Evolutionary conservation across 108 stramenopile genomes (phyloP), one percentile per base, ranked within the genome.

Genomic region (Cyclotella choctawhatcheeana): DNA sequence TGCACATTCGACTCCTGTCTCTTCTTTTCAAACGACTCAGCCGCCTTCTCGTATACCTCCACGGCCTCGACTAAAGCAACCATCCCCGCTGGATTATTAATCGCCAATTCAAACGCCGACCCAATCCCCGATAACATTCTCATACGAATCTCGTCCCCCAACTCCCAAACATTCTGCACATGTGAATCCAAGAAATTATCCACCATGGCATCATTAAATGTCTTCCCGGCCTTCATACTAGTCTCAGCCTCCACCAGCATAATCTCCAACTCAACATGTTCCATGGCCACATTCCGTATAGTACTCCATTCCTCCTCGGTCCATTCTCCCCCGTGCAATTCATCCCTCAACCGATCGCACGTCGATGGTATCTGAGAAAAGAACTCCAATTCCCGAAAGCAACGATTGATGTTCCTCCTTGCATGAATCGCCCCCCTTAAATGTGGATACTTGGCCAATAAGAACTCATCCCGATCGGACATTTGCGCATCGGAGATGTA

Each of bases 131-230:
- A 76, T 64, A 90, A 67, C 59, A 95, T 88, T 1, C 93, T 67
- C 82, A 91, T 74, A 30, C 91, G 83, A 69, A 95, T 95, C 79
- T 95, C 93, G 64, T 95, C 91, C 7, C 93, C 93, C 65, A 95
- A 77, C 50, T 95, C 93, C 93, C 93, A 95, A n/a, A 95, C 93
- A 82, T 95, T 95, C 66, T 89, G 85, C 32, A 92, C 93, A 69
- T 95, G 93, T 18, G 85, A 84, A n/a, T 83, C 74, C 45, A 95
- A 74, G 60, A 95, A 95, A 37, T 74, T 66, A 67, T 95, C 93
- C 3, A 95, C 88, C 34, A 82, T 72, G 51, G 85, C 87, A 67
- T 89, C 75, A 60, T 91, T 93, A 21, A 72, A 72, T 21, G 71
- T 65, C 37, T 62, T 64, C 20, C 44, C 71, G 21, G 50, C 48